phyloP scores from a whole-genome alignment of 805 yeast species.

The Starmerella bombi region DNA sequence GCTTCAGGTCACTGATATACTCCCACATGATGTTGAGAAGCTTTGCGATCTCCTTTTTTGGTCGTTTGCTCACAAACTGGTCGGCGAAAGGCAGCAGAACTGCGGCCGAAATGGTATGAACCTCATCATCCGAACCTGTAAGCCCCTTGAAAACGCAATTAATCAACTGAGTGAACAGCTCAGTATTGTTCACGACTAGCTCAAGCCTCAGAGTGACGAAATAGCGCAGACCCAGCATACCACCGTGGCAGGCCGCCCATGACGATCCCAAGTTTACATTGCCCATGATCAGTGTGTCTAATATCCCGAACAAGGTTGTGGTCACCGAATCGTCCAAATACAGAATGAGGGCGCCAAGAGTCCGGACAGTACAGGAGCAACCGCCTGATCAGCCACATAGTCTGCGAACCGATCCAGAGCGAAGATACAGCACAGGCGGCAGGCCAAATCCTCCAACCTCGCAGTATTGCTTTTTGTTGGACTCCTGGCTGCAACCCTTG shows the following conservation, averaged over 20 bases:
- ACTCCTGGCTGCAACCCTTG: conserved; percentile 43
- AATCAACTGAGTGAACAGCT: conserved; percentile 56
- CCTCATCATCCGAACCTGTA: conserved; percentile 66
- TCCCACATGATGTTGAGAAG: conserved; percentile 73
- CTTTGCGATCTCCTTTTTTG: conserved; percentile 31
- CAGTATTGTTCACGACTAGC: conserved; percentile 45
- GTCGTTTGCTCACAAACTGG: conserved; percentile 62
- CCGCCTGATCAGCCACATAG: conserved; percentile 92
- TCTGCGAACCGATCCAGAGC: conserved; percentile 94
- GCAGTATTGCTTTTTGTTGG: conserved; percentile 56
- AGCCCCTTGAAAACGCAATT: conserved; percentile 80
- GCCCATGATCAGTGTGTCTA: conserved; percentile 47
- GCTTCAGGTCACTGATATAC: conserved; percentile 68
- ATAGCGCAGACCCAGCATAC: conserved; percentile 83
- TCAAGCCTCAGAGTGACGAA: conserved; percentile 82
- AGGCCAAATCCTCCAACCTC: conserved; percentile 77
- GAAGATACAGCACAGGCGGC: conserved; percentile 70
- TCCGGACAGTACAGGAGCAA: conserved; percentile 93
- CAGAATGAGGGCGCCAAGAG: conserved; percentile 75
- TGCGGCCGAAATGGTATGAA: conserved; percentile 92
- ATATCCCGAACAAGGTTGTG: conserved; percentile 46
- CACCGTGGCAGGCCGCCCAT: conserved; percentile 99
- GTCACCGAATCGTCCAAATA: conserved; percentile 53
- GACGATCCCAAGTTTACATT: too few species aligned
- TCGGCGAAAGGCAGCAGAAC: conserved; percentile 79